Base-by-base conservation (phyloP, 1,139 yeast genomes). In the Geotrichum candidum region DNA sequence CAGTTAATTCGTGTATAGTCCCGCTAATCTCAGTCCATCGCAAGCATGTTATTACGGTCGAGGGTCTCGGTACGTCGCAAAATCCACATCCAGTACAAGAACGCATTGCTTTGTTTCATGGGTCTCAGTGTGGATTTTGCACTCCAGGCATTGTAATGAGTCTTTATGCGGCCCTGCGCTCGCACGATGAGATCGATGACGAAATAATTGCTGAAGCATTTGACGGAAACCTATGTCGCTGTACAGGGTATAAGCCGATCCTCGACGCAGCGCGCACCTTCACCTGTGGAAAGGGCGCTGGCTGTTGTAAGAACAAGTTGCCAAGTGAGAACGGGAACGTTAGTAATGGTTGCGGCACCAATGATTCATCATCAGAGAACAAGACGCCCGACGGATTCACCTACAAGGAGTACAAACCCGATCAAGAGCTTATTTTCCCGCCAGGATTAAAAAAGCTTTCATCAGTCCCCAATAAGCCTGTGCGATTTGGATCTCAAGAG, bases 81-180 rank as follows among this genome's bases (percentile, higher is more conserved):
- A 67, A 73, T 55, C 80, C 80, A 3, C 82, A 78, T 66, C 80
- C 82, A 0, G 78, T 77, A 15, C 82, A 78, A 65, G 82, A 78
- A 64, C 72, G 82, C 22, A 77, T 79, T 45, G 82, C 81, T 13
- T 72, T 76, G 58, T 76, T 76, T 65, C 81, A 79, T 63, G 82
- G 82, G n/a, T 77, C 82, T 0, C 82, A 79, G 66, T 79, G 82
- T 65, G 82, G 82, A 3, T 79, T 78, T 65, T 79, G 82, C 64
- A 79, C 82, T 5, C 82, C 82, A 0, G 82, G 82, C 1, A 78
- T 78, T 57, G 80, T 79, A n/a, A 78, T 78, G 82, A 76, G 79
- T 51, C 65, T 79, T 57, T 78, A 78, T 57, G 74, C 80, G 0
- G 66, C 78, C 60, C 65, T 79, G 33, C 69, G 82, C 33, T 45